Base-by-base conservation (phyloP, 192 early-diverging fungal species). In the Coemansia sp. region DNA sequence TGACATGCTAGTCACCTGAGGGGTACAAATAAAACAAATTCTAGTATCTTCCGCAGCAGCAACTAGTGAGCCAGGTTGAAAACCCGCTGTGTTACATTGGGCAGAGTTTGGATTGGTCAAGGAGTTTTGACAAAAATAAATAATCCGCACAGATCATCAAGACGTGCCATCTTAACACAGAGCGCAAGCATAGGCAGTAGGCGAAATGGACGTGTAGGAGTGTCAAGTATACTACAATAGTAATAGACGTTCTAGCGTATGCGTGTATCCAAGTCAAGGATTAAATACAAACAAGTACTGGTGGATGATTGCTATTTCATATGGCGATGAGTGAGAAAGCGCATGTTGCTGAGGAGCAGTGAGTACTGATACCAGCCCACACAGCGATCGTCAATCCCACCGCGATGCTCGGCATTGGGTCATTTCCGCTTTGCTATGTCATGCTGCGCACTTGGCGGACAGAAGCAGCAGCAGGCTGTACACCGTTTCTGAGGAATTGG, bases 341-440 rank as follows among this genome's bases (percentile, higher is more conserved):
- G 31, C 12, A 18, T 12, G 55, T 2, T 33, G 16, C 18, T 59
- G 15, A 10, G 31, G 55, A 33, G 9, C 8, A 29, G 4, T 24
- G 10, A 24, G 33, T 59, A 12, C 36, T 42, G 61, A 41, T 7
- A n/a, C 36, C 36, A 63, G 38, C 36, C 36, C 31, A 63, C 61
- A 41, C 38, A 5, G 34, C 18, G 61, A 63, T 63, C 36, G n/a
- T 18, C 36, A 61, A 61, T 61, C 59, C 59, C 59, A 33, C 36
- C 10, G 34, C 59, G 27, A 33, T 34, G 31, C 59, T n/a, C 31
- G 8, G 59, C 59, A 38, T 40, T 61, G 18, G 18, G n/a, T 40
- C 34, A 40, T 38, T 61, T 40, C 59, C 59, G 59, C 59, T 20
- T 38, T n/a, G 34, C 59, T 8, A 7, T 38, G 18, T 6, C 29